Conservation (phyloP, 768 basidiomycete genomes). For the Amanita jacksonii region DNA sequence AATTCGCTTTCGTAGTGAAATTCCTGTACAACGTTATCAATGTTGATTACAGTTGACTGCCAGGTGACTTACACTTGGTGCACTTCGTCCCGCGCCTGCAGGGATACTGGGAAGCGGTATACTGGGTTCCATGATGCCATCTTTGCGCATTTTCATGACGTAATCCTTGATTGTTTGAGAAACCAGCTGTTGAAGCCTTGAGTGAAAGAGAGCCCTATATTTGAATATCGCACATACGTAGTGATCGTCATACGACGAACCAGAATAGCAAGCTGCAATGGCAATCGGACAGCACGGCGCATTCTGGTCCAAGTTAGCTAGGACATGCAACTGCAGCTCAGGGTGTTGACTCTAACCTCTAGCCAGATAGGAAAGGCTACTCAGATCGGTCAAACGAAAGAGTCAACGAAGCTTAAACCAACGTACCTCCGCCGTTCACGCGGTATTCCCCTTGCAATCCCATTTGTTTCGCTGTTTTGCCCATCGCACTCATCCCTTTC, state of each 20-base stretch:
- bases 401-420: background rate
- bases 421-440: slow-evolving; percentile 66
- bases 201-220: background rate
- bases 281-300: slow-evolving; percentile 80
- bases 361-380: slow-evolving; percentile 82
- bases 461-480: slow-evolving; percentile 64
- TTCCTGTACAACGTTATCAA: background rate
- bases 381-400: background rate
- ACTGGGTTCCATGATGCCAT: slow-evolving; percentile 23
- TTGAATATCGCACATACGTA: slow-evolving; percentile 34
- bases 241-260: slow-evolving; percentile 75
- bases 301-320: slow-evolving; percentile 36
- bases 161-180: slow-evolving; percentile 61
- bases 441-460: slow-evolving; percentile 56
- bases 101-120: slow-evolving; percentile 21
- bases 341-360: slow-evolving; percentile 36
- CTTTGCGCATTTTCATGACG: slow-evolving; percentile 45
- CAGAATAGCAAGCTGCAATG: slow-evolving; percentile 70
- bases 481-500: slow-evolving; percentile 79
- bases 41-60: background rate
- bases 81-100: background rate
- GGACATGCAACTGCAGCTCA: background rate
- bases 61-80: background rate
- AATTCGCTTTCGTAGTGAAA: slow-evolving; percentile 8
- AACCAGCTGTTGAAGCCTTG: slow-evolving; percentile 37